phyloP scores from a whole-genome alignment of 108 stramenopile species.

The Skeletonema menzelii region DNA sequence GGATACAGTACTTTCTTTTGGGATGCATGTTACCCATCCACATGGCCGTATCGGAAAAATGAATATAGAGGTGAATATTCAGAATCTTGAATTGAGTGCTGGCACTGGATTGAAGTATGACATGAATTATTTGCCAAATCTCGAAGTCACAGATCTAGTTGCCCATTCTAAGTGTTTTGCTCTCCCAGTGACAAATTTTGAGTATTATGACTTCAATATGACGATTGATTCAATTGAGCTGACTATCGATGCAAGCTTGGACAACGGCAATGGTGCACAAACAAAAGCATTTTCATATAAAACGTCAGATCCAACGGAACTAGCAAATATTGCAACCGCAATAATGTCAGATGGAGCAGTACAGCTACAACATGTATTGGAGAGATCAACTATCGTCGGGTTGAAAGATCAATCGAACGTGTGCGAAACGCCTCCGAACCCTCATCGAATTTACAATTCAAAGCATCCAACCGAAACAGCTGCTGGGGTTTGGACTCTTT shows the following conservation, averaged over 20 bases:
- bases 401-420: conserved; percentile 10
- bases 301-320: conserved; percentile 20
- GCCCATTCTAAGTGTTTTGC: conserved; percentile 37
- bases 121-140: conserved; percentile 41
- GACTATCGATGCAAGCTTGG: conserved; percentile 23
- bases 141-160: conserved; percentile 29
- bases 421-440: conserved; percentile 35
- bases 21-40: conserved; percentile 27
- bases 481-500: conserved; percentile 40
- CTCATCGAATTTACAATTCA: conserved; percentile 12
- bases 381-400: not conserved
- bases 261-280: not conserved
- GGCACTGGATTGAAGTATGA: conserved; percentile 45
- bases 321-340: conserved; percentile 22
- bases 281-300: conserved; percentile 18
- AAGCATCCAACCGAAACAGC: conserved; percentile 12
- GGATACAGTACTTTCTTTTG: conserved; percentile 20
- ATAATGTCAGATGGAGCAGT: conserved; percentile 22
- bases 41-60: conserved; percentile 24
- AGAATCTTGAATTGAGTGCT: conserved; percentile 23
- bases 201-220: conserved; percentile 46
- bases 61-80: conserved; percentile 10
- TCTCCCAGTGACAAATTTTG: conserved; percentile 22
- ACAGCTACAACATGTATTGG: conserved; percentile 13
- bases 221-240: conserved; percentile 53